Conservation (phyloP, 2,329 filamentous ascomycete genomes). For the Penicillium glabrum region DNA sequence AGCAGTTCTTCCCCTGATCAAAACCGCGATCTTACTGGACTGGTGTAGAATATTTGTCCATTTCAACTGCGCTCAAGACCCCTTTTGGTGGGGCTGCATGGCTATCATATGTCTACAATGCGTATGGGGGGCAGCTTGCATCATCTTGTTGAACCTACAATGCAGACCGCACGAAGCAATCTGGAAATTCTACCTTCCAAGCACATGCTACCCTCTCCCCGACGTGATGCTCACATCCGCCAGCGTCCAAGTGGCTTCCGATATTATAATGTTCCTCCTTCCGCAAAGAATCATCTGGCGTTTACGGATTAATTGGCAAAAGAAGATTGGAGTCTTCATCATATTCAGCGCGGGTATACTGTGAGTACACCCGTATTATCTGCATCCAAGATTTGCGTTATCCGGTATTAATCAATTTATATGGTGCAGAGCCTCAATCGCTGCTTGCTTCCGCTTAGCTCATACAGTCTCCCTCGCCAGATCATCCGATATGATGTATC, state of each 20-base stretch:
- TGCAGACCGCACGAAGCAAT: slow-evolving; percentile 36
- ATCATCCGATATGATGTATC: slow-evolving; percentile 30
- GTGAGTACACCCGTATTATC: slow-evolving; percentile 16
- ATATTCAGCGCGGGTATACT: slow-evolving; percentile 36
- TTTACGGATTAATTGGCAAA: slow-evolving; percentile 30
- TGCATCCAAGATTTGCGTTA: background rate
- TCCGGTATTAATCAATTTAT: background rate
- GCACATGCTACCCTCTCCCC: slow-evolving; percentile 32
- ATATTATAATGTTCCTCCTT: slow-evolving; percentile 34
- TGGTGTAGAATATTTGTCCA: slow-evolving; percentile 44
- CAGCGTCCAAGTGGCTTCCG: slow-evolving; percentile 34
- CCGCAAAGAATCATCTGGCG: slow-evolving; percentile 39
- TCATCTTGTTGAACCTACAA: slow-evolving; percentile 35
- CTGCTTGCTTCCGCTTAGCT: slow-evolving; percentile 41
- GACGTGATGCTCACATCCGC: slow-evolving; percentile 31
- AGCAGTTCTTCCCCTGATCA: slow-evolving; percentile 40
- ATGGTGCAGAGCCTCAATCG: slow-evolving; percentile 39
- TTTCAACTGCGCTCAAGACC: slow-evolving; percentile 19
- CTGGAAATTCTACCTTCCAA: slow-evolving; percentile 34
- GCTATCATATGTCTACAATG: slow-evolving; percentile 32
- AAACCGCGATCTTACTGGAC: slow-evolving; percentile 45
- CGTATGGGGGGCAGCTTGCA: slow-evolving; percentile 26
- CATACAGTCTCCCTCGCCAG: slow-evolving; percentile 14
- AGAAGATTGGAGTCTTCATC: slow-evolving; percentile 32
- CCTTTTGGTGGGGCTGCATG: slow-evolving; percentile 40